Base-by-base conservation (phyloP, 176 grass and related monocot genomes). In the Musa acuminata region DNA sequence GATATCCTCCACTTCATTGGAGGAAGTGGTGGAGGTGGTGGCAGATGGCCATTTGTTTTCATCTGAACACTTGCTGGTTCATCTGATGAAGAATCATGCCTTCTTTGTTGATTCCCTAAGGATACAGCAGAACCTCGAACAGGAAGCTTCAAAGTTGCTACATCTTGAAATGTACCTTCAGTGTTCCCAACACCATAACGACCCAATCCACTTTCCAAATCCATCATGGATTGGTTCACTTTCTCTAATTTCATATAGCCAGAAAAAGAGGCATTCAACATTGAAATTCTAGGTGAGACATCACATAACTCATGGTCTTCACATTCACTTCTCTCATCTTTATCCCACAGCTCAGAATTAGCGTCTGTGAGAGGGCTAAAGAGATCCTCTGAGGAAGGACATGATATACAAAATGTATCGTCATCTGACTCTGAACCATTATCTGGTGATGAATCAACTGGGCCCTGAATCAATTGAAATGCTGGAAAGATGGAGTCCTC, bases 371-470 rank as follows among this genome's bases (percentile, higher is more conserved):
- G 85, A 72, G 96, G 91, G 64, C 90, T 89, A 13, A 89, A 73
- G 82, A 87, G 79, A 79, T 95, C 91, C 48, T 94, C 89, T 62
- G 96, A 94, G 76, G 96, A 91, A 48, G 84, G 87, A 79, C 87
- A 99, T 9, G 96, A 99, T 78, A 82, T 86, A 81, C 96, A 84
- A 71, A 99, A 99, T n/a, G 96, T 99, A 67, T 91, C 96, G 86
- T 89, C 95, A 82, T 99, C 96, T 17, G 91, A 99, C 71, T 99
- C 96, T 52, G 91, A 94, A 62, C 80, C 88, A 82, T 76, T 89
- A 66, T 83, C 81, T 71, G 67, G 80, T 57, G 78, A 82, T 24
- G 67, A 86, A 82, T 81, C 17, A 80, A 79, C 77, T 52, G 76
- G 51, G 48, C 74, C 84, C 60, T 80, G 87, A 78, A 87, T 82